Evolutionary conservation across 2,329 filamentous ascomycete species (phyloP).

Genomic region (Aspergillus aculeatinus): DNA sequence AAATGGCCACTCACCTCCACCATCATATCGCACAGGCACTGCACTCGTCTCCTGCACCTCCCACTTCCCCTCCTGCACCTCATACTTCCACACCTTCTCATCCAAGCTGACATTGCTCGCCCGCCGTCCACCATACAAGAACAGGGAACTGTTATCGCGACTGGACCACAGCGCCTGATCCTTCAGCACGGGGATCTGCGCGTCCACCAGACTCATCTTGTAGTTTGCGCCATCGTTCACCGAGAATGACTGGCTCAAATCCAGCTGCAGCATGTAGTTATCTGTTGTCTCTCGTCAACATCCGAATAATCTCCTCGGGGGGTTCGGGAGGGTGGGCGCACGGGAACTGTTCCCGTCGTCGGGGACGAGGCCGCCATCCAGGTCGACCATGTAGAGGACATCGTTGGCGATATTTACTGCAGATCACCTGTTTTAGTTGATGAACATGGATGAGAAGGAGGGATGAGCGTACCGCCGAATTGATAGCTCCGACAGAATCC

Average conservation of each 20-base stretch:
- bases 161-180: slow-evolving; percentile 17
- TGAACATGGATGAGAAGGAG: too few species aligned
- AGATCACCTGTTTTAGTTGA: too few species aligned
- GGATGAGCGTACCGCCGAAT: slow-evolving; percentile 13
- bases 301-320: not conserved
- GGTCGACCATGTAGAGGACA: slow-evolving; percentile 14
- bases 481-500: slow-evolving; percentile 20
- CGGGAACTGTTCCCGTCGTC: slow-evolving; percentile 11
- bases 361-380: slow-evolving; percentile 15
- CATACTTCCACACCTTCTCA: slow-evolving; percentile 14
- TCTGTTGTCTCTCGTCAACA: not conserved
- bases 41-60: slow-evolving; percentile 12
- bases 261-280: slow-evolving; percentile 16
- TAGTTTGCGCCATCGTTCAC: slow-evolving; percentile 14
- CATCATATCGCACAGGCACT: slow-evolving; percentile 10
- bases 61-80: slow-evolving; percentile 1
- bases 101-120: slow-evolving; percentile 7
- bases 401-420: slow-evolving; percentile 17
- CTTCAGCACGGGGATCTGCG: slow-evolving; percentile 11
- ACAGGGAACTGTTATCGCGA: slow-evolving; percentile 13
- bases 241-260: slow-evolving; percentile 8
- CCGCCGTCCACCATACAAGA: slow-evolving; percentile 12
- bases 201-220: slow-evolving; percentile 13
- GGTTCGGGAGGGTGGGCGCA: not conserved
- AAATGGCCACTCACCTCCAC: slow-evolving; percentile 7